Base-by-base conservation (phyloP, 2,329 filamentous ascomycete species). In the Aspergillus pseudoglaucus region DNA sequence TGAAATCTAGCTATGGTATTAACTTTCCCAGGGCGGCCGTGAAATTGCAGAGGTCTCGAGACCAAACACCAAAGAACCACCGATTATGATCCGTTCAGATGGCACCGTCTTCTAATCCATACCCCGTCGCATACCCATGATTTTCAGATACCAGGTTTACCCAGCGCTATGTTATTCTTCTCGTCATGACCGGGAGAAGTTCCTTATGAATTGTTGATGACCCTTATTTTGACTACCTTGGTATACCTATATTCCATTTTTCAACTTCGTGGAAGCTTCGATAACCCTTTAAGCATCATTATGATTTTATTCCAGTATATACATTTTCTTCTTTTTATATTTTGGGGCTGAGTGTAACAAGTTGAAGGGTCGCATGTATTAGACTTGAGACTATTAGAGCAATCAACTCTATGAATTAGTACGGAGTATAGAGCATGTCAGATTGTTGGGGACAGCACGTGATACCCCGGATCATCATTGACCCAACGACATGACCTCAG, bases 31-130 rank as follows among this genome's bases (percentile, higher is more conserved):
- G 90, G 91, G 91, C 59, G 93, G 93, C 50, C 84, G 93, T 63
- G 93, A 97, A 72, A 87, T 97, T 65, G 93, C 93, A 53, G 91
- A 96, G 73, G 89, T 96, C 55, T 91, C 89, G 58, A 80, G 93
- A 58, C 93, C 93, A 18, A 97, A 96, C 62, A 97, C 93, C 45
- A 95, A 93, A 72, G 89, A 95, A 66, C 89, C 91, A 27, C 93
- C 93, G 4, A 97, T 98, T 63, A 84, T 96, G 72, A 96, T 97
- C 59, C 80, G 95, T 57, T 95, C 89, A 55, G 93, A 98, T 67
- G 93, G 93, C 53, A 97, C 93, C 20, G 88, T 98, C 56, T 97
- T 98, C 67, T 95, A 82, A 68, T 61, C 53, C 52, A 52, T 56
- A 52, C 45, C 42, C 4, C 53, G 51, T 51, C 50, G 12, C 25